Evolutionary conservation across 23 red algal genomes (phyloP), one percentile per base, ranked within the genome.

Genomic region (Gracilaria domingensis): DNA sequence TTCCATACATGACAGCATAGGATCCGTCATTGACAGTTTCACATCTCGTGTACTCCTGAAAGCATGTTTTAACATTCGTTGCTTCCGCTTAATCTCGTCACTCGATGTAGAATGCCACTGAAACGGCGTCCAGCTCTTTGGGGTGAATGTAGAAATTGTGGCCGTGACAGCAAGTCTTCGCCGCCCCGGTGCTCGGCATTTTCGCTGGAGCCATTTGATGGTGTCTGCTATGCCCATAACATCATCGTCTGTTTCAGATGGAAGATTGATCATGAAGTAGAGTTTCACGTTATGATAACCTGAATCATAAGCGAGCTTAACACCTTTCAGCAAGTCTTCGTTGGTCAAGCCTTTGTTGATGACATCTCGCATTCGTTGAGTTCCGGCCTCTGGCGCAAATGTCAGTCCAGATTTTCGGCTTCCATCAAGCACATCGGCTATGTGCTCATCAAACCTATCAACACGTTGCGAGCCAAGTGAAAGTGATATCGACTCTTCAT

Each of bases 181-280:
- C 28, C 93, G 66, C 4, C 83, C 84, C 29, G 49, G 66, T 24
- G 62, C 55, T 23, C 75, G 66, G n/a, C 83, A 88, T 88, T 73
- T 88, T 36, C 84, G 39, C 36, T 95, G 93, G 5, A 95, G 85
- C 83, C 66, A 88, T 72, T 75, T 78, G 14, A 95, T 85, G 14
- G 93, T 95, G 26, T 95, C 84, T 12, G 87, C 85, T 55, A 95
- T 90, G 16, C 83, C 93, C 55, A 95, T 83, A 9, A 95, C 93
- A 70, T 95, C 93, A 54, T 95, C 93, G 26, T 95, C 93, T 11
- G 93, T 95, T 84, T 95, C 93, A n/a, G 72, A 78, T n/a, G n/a
- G n/a, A n/a, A n/a, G n/a, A n/a, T n/a, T n/a, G n/a, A n/a, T n/a
- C n/a, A n/a, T n/a, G n/a, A n/a, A n/a, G n/a, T n/a, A n/a, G n/a